phyloP scores from a whole-genome alignment of 2,329 filamentous ascomycete species.

The Beauveria bassiana region DNA sequence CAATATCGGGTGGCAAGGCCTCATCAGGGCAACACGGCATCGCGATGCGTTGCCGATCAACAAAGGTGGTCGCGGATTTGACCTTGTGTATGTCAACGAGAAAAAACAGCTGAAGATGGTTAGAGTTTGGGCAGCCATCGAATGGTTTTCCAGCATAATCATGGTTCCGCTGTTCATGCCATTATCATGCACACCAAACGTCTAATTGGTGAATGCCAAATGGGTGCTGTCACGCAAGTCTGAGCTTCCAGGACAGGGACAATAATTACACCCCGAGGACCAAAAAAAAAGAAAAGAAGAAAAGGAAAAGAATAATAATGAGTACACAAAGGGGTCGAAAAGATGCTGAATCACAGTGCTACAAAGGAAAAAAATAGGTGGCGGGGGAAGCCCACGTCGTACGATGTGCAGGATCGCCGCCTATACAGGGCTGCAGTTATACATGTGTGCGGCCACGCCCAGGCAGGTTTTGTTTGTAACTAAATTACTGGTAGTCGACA shows the following conservation, averaged over 20 bases:
- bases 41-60: too few species aligned
- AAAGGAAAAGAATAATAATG: not conserved
- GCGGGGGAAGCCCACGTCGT: not conserved
- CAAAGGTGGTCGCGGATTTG: too few species aligned
- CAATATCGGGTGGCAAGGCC: too few species aligned
- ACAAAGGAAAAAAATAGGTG: not conserved
- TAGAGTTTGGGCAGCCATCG: not conserved
- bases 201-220: not conserved
- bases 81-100: not conserved
- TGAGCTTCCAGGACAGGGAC: not conserved
- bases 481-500: too few species aligned
- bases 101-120: not conserved
- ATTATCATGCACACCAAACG: not conserved
- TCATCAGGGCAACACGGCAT: too few species aligned
- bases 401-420: not conserved
- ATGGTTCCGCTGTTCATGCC: not conserved
- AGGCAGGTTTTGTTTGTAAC: too few species aligned
- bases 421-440: slow-evolving; percentile 1
- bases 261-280: not conserved
- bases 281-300: not conserved
- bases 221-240: not conserved
- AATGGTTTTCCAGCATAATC: not conserved
- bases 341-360: not conserved
- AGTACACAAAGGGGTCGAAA: not conserved
- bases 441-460: not conserved